Evolutionary conservation across 2,329 filamentous ascomycete genomes (phyloP), one percentile per base, ranked within the genome.

Genomic region (Calonectria henricotiae): DNA sequence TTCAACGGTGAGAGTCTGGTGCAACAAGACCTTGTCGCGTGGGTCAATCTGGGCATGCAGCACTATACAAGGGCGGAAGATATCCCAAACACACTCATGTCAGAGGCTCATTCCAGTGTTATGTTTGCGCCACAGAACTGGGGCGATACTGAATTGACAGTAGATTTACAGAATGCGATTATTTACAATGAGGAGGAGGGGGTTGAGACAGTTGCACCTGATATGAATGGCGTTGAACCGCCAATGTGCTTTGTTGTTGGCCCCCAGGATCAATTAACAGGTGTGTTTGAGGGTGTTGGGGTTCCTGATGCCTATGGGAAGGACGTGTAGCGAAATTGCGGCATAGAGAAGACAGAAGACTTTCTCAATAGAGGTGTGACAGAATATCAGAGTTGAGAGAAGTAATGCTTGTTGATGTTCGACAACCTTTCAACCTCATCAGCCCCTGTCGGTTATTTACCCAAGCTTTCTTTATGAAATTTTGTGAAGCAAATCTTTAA

Each of bases 31-130:
- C 70, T 84, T 8, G 84, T 86, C 11, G 68, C 85, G 4, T 87
- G 82, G 79, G 81, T 86, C 63, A 87, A 87, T 67, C 74, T 87
- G n/a, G 86, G 86, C 12, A 86, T 84, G 82, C 85, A 87, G 67
- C 85, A 87, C 64, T 70, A 70, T 58, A 70, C 68, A 5, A 49
- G 68, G 3, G 39, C 64, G 4, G 71, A 69, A 43, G 85, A 87
- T 71, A 75, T 88, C 5, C 86, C 86, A 9, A 88, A 86, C 68
- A 88, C 87, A 0, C 81, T 87, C 58, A 83, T 85, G 76, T 83
- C 81, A 4, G 81, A 82, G 5, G 83, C 84, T 1, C 83, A 86
- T 66, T 82, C 80, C 1, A 80, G 80, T 13, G 74, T 86, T 44
- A 76, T 81, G 47, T 79, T 85, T 65, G 81, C 80, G 70, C 84